Evolutionary conservation across 495 filamentous ascomycete species (phyloP), one percentile per base, ranked within the genome.

Genomic region (Aspergillus avenaceus): DNA sequence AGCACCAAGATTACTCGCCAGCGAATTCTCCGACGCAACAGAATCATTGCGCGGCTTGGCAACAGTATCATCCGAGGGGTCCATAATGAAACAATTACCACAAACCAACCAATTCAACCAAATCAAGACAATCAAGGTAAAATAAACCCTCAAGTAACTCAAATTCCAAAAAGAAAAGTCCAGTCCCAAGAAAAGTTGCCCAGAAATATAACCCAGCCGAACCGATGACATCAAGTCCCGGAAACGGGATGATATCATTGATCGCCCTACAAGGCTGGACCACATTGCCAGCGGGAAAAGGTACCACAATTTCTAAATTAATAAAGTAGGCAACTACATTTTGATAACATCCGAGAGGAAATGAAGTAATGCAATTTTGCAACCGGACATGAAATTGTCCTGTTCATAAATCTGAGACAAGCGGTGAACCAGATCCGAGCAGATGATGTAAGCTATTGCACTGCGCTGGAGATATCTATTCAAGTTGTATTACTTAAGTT

Each of bases 161-260:
- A n/a, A n/a, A n/a, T n/a, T n/a, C n/a, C n/a, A n/a, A n/a, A n/a
- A n/a, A n/a, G n/a, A n/a, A n/a, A n/a, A n/a, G n/a, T n/a, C n/a
- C n/a, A n/a, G n/a, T n/a, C n/a, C n/a, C n/a, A n/a, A n/a, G n/a
- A n/a, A n/a, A n/a, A n/a, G n/a, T n/a, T n/a, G n/a, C n/a, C n/a
- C n/a, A n/a, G n/a, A n/a, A n/a, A n/a, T n/a, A n/a, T n/a, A n/a
- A n/a, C n/a, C n/a, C n/a, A n/a, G n/a, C n/a, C n/a, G 13, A 14
- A 19, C 14, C 14, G 22, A 48, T 48, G 46, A 48, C 46, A 48
- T 48, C 46, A 48, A 48, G 29, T 12, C 5, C n/a, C 34, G n/a
- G 11, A 18, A 25, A n/a, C n/a, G n/a, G n/a, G n/a, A 48, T 48
- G 46, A 48, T 48, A 48, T 48, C 46, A 48, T 48, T 37, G 34